Evolutionary conservation across 2,329 filamentous ascomycete genomes (phyloP).

Genomic region (Nemania sp.): DNA sequence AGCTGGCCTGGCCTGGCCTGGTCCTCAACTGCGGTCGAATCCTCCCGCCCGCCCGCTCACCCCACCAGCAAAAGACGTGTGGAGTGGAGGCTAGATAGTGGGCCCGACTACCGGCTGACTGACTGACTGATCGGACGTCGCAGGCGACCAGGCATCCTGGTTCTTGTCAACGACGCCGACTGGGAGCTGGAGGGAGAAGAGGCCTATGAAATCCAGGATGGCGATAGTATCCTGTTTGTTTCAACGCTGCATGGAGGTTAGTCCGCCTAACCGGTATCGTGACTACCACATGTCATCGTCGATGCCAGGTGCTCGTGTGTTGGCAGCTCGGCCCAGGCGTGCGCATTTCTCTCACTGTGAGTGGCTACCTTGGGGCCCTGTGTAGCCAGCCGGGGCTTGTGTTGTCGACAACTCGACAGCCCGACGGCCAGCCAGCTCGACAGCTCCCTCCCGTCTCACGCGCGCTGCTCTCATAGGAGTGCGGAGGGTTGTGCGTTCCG

Average conservation of each 20-base stretch:
- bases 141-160: slow-evolving; percentile 92
- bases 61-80: slow-evolving; percentile 2
- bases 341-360: background rate
- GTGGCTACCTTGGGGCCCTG: too few relatives aligned
- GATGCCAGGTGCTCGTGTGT: slow-evolving; percentile 4
- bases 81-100: slow-evolving; percentile 1
- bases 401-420: background rate
- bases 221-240: slow-evolving; percentile 92
- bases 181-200: slow-evolving; percentile 98
- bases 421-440: too few relatives aligned
- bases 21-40: slow-evolving; percentile 2
- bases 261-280: slow-evolving; percentile 17
- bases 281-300: background rate
- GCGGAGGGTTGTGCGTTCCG: too few relatives aligned
- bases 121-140: slow-evolving; percentile 31
- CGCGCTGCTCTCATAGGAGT: too few relatives aligned
- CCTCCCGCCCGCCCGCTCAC: slow-evolving; percentile 23
- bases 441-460: too few relatives aligned
- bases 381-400: slow-evolving; percentile 18
- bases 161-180: slow-evolving; percentile 95
- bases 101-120: too few relatives aligned
- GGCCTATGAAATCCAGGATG: slow-evolving; percentile 77
- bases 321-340: slow-evolving; percentile 6
- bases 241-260: slow-evolving; percentile 94
- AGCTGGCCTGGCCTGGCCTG: slow-evolving; percentile 1